Base-by-base conservation (phyloP, 1,139 yeast genomes). In the Debaryomyces robertsiae region DNA sequence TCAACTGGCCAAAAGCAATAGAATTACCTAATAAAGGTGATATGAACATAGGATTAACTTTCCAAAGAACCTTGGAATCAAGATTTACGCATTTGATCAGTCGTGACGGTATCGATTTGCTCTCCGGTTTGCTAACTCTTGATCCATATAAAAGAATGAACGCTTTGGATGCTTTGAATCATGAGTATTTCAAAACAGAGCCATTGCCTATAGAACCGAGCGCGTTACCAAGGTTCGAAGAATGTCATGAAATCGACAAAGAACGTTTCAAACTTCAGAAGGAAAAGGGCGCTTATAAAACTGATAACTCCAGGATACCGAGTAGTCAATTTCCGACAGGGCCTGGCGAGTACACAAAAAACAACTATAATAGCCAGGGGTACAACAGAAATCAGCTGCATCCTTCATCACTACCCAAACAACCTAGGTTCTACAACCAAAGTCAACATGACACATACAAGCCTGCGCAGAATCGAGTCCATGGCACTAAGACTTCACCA, bases 181-280 rank as follows among this genome's bases (percentile, higher is more conserved):
- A 89, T 51, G 68, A 63, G 2, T 93, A 84, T 63, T 90, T 93
- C 63, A 66, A 56, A 17, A 66, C 65, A 3, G 80, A 73, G 0
- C 97, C 97, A 0, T 50, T 72, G 17, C 90, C 96, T 0, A 69
- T 79, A 11, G 44, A 51, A 11, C 78, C 81, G 0, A 54, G 63
- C 10, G 78, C 78, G n/a, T 63, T 87, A 36, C 93, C 95, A 0
- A 64, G 63, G 34, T 86, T 84, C 52, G 90, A 85, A 47, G 95
- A 91, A 49, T 81, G 95, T 48, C 98, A 93, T 59, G 98, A 93
- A 60, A 79, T 89, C 30, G 95, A 87, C 56, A 80, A 81, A 41
- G 82, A 85, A 45, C 70, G 81, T 49, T 82, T 75, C 53, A 80
- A 79, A 50, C 51, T 55, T 32, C 36, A 50, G 24, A 47, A 44